Base-by-base conservation (phyloP, 2,329 filamentous ascomycete genomes). In the Chaetoscypha palmicola region DNA sequence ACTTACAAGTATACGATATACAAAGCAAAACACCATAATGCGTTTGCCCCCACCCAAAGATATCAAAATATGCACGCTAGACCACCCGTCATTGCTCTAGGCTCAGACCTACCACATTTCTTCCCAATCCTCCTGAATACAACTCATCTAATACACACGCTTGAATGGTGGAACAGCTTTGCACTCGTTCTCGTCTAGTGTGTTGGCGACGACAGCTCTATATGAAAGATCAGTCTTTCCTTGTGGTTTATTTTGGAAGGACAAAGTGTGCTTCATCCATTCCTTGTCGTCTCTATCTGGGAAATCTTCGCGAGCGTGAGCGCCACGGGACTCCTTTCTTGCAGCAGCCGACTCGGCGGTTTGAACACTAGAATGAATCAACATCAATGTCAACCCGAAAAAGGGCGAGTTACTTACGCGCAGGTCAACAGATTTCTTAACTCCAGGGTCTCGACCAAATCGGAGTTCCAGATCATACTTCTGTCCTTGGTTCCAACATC, bases 381-480 rank as follows among this genome's bases (percentile, higher is more conserved):
- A 31, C 35, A 33, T 46, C 47, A 42, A 26, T 21, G 38, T 45
- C n/a, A 16, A 22, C 11, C 19, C 17, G 5, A 10, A 2, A n/a
- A n/a, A 10, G 3, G 17, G n/a, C 21, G 28, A 39, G 12, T 5
- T 40, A 62, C 83, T 72, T 81, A 88, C 79, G 90, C 91, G 81
- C 92, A 97, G 62, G 92, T 97, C 64, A 98, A 73, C 62, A 98
- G 69, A 69, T 98, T 98, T 63, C 90, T 79, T 62, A 97, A 75
- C 71, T 98, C 92, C 45, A 98, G 80, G 5, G 91, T 94, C 77
- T 97, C 91, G 50, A 95, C 88, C 30, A 97, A 79, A 63, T 97
- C 91, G 19, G 86, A 89, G 81, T 97, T 97, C 91, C 91, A 97
- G 74, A 97, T 97, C 91, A 97, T 96, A 77, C 87, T 94, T 68